Evolutionary conservation across 768 basidiomycete species (phyloP), one percentile per base, ranked within the genome.

Genomic region (Calocera cornea): DNA sequence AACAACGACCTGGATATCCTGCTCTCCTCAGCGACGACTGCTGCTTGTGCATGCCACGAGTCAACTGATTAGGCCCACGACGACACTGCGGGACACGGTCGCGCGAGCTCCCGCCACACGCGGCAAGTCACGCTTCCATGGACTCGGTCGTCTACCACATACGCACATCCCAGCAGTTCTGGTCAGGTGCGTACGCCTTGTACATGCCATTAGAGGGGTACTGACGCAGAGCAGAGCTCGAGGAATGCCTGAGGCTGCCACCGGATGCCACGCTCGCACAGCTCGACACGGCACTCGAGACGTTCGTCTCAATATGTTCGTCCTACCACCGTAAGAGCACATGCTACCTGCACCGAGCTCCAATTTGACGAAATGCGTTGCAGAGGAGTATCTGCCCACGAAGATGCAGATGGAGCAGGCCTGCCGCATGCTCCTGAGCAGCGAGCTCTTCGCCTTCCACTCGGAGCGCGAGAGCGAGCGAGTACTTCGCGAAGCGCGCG

Each of bases 401-500:
- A 88, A 88, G 1, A 76, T 89, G 29, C 92, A 95, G 72, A 81
- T 97, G 54, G 85, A 92, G 69, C 88, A 93, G 74, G 92, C 92
- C 12, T 88, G 89, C 71, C 79, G 83, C 41, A 77, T 89, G 34
- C 78, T 98, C 14, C 79, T 95, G 44, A 84, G 86, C 66, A 93
- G 91, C 0, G 93, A 95, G 73, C 82, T 98, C 41, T 97, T 97
- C 72, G 76, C 83, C 1, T 95, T 90, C 73, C 93, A 97, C 76
- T 93, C 91, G 1, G 93, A 94, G 73, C 81, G 95, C 36, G 95
- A 95, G 90, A 85, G 87, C 66, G 89, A 92, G 70, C 83, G 89
- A 44, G 79, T 93, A 63, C 79, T 88, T 40, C 82, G 86, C 63
- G 86, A 91, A 71, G 83, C 84, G 14, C 81, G 83, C 74, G 80